Evolutionary conservation across 148 eudicot species (phyloP), one percentile per base, ranked within the genome.

Genomic region (Chenopodium suecicum): DNA sequence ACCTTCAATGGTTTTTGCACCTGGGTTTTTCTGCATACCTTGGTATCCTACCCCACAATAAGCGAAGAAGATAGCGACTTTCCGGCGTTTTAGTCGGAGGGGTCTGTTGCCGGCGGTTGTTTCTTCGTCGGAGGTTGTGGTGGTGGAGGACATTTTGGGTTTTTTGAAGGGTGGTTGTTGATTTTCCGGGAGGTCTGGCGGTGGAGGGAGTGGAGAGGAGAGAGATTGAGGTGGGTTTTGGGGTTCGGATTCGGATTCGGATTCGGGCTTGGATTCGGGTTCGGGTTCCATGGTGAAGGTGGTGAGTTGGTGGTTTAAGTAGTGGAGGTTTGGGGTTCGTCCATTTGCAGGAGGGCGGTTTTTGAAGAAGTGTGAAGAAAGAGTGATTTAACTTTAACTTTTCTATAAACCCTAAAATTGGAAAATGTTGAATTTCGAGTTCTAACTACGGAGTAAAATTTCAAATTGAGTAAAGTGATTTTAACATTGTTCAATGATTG

Each of bases 11-110:
- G 99, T 96, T 84, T 96, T 96, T 54, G 99, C 99, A 9, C 98
- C 98, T 6, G 98, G 98, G 82, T 96, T 96, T 34, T 90, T 96
- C 47, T 96, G 97, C 98, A 96, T 96, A 0, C 99, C 99, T 73
- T 94, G 95, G 89, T 96, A 96, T 19, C 98, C 97, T 0, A 90
- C 95, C 84, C 98, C 97, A 81, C 97, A 92, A 84, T 93, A 95
- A 22, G 94, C 99, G 84, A 95, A 92, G 83, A 93, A 90, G 3
- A 95, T 91, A 10, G 99, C 99, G 8, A 95, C 82, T 70, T 94
- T 95, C 37, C 97, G 94, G 80, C 97, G 97, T 70, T 94, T 94
- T 88, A 89, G 92, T 0, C 88, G 83, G 70, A 70, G 88, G 0
- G 83, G 84, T 74, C 7, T 37, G 44, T 66, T 86, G 19, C 44